Evolutionary conservation across 371 early-diverging fungal genomes (phyloP).

Genomic region (Mucor ambiguus): DNA sequence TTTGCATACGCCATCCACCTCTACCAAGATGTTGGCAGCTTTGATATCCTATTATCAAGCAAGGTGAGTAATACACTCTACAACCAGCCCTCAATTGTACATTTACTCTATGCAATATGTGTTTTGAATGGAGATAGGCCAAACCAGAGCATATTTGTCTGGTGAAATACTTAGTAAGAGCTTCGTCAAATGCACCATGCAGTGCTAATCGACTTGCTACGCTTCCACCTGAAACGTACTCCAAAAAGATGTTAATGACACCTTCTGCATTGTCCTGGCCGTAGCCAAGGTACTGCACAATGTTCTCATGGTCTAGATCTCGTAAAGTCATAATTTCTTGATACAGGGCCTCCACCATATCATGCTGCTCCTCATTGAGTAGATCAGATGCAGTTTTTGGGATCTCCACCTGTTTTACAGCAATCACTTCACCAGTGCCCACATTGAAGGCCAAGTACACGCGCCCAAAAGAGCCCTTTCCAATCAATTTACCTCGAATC

Average conservation of each 20-base stretch:
- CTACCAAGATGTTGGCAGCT: conserved; percentile 90
- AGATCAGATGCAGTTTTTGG: conserved; percentile 40
- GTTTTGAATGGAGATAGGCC: conserved; percentile 88
- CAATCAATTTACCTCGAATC: conserved; percentile 88
- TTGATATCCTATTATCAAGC: conserved; percentile 79
- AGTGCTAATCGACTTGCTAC: conserved; percentile 69
- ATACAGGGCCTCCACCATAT: conserved; percentile 64
- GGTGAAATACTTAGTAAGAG: conserved; percentile 78
- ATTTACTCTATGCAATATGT: conserved; percentile 79
- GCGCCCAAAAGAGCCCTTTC: conserved; percentile 94
- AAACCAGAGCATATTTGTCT: conserved; percentile 86
- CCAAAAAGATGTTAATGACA: conserved; percentile 86
- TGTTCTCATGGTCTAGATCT: conserved; percentile 81
- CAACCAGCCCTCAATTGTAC: neutral
- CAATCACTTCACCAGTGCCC: conserved; percentile 88
- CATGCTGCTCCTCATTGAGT: conserved; percentile 33
- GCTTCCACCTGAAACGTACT: conserved; percentile 89
- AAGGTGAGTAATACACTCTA: neutral
- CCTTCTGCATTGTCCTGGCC: conserved; percentile 66
- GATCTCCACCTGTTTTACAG: conserved; percentile 91
- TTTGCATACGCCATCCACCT: conserved; percentile 88
- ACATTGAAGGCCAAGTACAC: conserved; percentile 88
- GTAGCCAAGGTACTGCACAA: conserved; percentile 80
- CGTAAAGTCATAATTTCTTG: conserved; percentile 86
- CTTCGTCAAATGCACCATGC: conserved; percentile 76